Conservation (phyloP, 768 basidiomycete genomes). For the Rhizopogon sp. region DNA sequence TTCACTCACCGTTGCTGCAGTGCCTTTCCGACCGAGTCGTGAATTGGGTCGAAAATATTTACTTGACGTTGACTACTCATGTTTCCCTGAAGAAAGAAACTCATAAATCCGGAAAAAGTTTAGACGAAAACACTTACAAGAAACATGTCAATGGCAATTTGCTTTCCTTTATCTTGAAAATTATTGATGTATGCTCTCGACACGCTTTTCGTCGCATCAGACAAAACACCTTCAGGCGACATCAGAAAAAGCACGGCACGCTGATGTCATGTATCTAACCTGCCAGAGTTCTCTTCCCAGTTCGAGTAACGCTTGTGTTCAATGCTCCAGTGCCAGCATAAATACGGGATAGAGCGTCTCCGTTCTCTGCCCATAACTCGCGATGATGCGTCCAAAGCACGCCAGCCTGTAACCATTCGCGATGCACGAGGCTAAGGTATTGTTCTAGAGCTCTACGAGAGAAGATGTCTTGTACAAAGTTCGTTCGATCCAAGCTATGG, state of each 20-base stretch:
- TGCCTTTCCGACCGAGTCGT: conserved; percentile 75
- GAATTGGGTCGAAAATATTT: conserved; percentile 89
- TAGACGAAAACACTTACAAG: conserved; percentile 49
- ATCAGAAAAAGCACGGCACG: conserved; percentile 1
- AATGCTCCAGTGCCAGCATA: conserved; percentile 93
- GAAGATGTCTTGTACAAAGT: conserved; percentile 94
- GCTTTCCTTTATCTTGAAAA: conserved; percentile 94
- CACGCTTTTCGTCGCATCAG: conserved; percentile 95
- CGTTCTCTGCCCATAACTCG: conserved; percentile 96
- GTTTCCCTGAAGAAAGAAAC: conserved; percentile 70
- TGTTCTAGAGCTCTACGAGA: conserved; percentile 78
- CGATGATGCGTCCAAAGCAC: conserved; percentile 84
- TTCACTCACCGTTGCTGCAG: conserved; percentile 59
- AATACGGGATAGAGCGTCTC: conserved; percentile 87
- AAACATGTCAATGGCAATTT: conserved; percentile 92
- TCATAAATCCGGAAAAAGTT: conserved; percentile 5
- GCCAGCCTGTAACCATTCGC: conserved; percentile 66
- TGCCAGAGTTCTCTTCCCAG: conserved; percentile 89
- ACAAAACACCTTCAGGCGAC: conserved; percentile 62
- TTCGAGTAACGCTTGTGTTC: conserved; percentile 94
- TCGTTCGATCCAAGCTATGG: conserved; percentile 87
- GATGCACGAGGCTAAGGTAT: conserved; percentile 73
- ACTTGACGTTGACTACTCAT: conserved; percentile 84
- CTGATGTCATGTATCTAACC: conserved; percentile 36
- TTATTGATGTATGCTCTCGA: conserved; percentile 97